phyloP scores from a whole-genome alignment of 345 rosid species.

The Eucalyptus dawsonii region DNA sequence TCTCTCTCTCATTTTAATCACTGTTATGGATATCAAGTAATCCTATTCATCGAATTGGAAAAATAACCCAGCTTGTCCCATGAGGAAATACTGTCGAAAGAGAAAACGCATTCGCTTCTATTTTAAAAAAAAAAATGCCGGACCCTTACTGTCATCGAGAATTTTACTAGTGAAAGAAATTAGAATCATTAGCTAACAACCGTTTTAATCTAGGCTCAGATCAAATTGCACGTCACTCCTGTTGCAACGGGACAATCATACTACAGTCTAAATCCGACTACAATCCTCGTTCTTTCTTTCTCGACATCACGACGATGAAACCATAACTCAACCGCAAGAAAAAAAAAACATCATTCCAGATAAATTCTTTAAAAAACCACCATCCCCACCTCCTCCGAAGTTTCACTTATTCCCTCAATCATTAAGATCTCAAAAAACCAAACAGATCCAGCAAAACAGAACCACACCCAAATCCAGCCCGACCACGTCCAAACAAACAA shows the following conservation, averaged over 20 bases:
- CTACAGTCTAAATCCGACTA: neutral
- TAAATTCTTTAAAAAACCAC: neutral
- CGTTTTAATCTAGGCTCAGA: neutral
- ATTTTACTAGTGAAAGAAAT: neutral
- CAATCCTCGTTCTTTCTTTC: neutral
- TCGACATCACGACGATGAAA: neutral
- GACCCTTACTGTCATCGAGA: neutral
- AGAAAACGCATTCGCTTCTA: neutral
- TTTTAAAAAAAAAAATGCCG: fast-evolving
- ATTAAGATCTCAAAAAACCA: neutral
- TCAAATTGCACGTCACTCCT: neutral
- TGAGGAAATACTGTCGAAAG: neutral
- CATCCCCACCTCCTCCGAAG: neutral
- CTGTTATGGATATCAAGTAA: neutral
- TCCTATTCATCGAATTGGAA: neutral
- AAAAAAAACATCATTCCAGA: neutral
- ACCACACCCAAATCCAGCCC: neutral
- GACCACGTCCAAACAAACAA: neutral
- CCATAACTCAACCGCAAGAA: neutral
- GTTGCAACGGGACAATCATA: neutral
- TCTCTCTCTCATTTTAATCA: neutral
- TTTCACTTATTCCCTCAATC: neutral
- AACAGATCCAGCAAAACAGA: neutral
- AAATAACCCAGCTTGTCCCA: neutral
- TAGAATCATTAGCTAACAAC: neutral